These are phyloP conservation scores for Fusarium sp. DNA, from an alignment of 2,329 filamentous ascomycete genomes.

Conservation along the genomic window DNA sequence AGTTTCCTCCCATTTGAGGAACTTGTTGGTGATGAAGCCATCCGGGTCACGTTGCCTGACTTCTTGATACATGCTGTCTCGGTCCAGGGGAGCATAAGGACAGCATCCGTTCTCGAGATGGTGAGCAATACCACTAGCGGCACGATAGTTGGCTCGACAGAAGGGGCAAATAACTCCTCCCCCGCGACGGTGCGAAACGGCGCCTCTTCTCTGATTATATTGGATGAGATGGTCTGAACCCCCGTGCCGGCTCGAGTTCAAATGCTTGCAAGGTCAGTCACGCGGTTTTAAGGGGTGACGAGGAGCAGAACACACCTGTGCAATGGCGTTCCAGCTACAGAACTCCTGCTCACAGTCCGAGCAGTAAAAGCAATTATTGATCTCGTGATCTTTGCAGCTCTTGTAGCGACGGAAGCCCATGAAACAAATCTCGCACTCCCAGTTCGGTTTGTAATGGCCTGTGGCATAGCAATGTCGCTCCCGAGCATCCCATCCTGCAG, in stretches of 20 bases:
- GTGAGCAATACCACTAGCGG: slow-evolving; percentile 65
- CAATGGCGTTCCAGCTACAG: neutral
- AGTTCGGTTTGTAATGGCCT: slow-evolving; percentile 37
- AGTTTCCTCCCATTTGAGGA: slow-evolving; percentile 58
- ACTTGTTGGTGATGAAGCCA: slow-evolving; percentile 63
- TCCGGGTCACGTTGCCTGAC: slow-evolving; percentile 61
- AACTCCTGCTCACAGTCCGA: slow-evolving; percentile 15
- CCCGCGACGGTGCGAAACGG: neutral
- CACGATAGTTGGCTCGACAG: slow-evolving; percentile 60
- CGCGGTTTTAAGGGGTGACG: rapidly evolving
- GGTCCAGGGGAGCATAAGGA: slow-evolving; percentile 59
- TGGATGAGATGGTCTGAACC: neutral
- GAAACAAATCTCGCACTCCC: slow-evolving; percentile 48
- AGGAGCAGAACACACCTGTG: slow-evolving; percentile 1
- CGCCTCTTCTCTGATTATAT: neutral
- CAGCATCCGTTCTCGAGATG: slow-evolving; percentile 70
- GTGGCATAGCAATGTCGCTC: slow-evolving; percentile 46
- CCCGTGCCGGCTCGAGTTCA: neutral
- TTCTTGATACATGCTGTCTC: slow-evolving; percentile 60
- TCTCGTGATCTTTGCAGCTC: slow-evolving; percentile 43
- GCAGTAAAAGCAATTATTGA: slow-evolving; percentile 50
- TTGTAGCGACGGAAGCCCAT: slow-evolving; percentile 27
- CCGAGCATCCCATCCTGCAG: slow-evolving; percentile 36
- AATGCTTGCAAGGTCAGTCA: slow-evolving; percentile 8
- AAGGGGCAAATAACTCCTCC: slow-evolving; percentile 63